phyloP scores from a whole-genome alignment of 768 basidiomycete species.

The Gymnopilus junonius region DNA sequence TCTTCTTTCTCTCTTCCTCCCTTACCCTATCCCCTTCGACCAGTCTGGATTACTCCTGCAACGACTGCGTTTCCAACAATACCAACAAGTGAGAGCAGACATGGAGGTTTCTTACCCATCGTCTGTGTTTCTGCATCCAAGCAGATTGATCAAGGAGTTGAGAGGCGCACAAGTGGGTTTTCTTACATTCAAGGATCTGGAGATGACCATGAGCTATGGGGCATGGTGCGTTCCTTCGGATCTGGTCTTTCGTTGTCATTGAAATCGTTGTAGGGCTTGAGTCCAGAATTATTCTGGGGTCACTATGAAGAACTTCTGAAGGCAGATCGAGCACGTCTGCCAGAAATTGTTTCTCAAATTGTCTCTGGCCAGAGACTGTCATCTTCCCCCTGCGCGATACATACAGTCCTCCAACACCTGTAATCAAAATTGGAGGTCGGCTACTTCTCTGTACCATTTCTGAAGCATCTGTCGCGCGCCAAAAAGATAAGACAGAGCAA shows the following conservation, averaged over 20 bases:
- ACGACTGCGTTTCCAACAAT: constrained; percentile 51
- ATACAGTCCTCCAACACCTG: constrained; percentile 27
- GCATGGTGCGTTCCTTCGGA: constrained; percentile 52
- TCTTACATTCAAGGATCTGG: constrained; percentile 93
- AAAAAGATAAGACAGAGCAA: neutral
- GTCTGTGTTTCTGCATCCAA: constrained; percentile 89
- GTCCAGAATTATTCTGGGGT: constrained; percentile 73
- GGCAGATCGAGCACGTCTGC: constrained; percentile 52
- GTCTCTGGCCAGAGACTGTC: constrained; percentile 19
- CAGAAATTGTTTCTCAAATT: constrained; percentile 42
- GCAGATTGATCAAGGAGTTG: constrained; percentile 60
- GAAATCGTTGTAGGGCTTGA: constrained; percentile 61
- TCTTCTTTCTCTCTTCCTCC: constrained; percentile 74
- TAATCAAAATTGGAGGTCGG: constrained; percentile 41
- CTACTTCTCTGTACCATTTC: constrained; percentile 43
- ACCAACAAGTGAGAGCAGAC: constrained; percentile 25
- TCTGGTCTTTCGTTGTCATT: neutral
- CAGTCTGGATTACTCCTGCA: constrained; percentile 86
- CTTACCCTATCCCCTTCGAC: constrained; percentile 70
- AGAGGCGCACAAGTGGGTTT: constrained; percentile 70
- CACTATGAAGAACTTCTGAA: constrained; percentile 53
- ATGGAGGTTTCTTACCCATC: constrained; percentile 56
- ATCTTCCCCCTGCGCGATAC: neutral
- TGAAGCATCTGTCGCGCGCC: constrained; percentile 25
- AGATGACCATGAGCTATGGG: constrained; percentile 94